Percentiles rank a stretch among this genome's conserved stretches.
These are phyloP conservation scores for Choiromyces venosus DNA, from an alignment of 495 filamentous ascomycete species.

Conservation along the genomic window DNA sequence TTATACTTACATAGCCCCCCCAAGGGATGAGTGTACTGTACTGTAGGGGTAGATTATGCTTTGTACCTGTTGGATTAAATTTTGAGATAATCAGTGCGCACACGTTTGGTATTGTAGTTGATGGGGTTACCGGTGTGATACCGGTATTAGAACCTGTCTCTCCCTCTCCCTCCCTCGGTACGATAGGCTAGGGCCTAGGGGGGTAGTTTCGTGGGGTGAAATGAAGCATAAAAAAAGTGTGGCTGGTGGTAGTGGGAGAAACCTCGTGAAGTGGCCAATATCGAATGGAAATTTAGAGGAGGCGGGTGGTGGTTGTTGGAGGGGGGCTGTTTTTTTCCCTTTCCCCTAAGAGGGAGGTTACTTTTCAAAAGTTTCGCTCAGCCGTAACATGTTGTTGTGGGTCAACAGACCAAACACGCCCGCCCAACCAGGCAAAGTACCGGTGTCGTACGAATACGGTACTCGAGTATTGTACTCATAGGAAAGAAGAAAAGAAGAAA, in stretches of 20 bases:
- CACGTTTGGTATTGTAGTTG: neutral
- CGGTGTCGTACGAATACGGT: too few relatives aligned
- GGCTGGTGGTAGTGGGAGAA: neutral
- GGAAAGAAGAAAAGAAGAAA: too few relatives aligned
- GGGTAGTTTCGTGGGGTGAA: neutral
- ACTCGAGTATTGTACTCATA: too few relatives aligned
- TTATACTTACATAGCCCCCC: neutral
- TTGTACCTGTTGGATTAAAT: neutral
- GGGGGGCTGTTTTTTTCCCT: neutral
- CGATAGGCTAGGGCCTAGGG: neutral
- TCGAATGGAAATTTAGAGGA: neutral
- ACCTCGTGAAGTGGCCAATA: neutral
- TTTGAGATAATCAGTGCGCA: neutral
- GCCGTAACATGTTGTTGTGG: neutral
- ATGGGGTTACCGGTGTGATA: neutral
- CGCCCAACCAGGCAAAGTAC: neutral
- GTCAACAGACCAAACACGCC: neutral
- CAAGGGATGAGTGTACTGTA: neutral
- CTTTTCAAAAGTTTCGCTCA: constrained; percentile 1
- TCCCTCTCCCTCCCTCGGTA: neutral
- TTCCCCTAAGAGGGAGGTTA: neutral
- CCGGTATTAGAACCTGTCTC: neutral
- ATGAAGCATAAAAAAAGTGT: neutral
- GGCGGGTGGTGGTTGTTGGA: neutral
- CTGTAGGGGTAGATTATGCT: neutral